These are phyloP conservation scores for Pholiota microspora DNA, from an alignment of 768 basidiomycete species.

Conservation along the genomic window DNA sequence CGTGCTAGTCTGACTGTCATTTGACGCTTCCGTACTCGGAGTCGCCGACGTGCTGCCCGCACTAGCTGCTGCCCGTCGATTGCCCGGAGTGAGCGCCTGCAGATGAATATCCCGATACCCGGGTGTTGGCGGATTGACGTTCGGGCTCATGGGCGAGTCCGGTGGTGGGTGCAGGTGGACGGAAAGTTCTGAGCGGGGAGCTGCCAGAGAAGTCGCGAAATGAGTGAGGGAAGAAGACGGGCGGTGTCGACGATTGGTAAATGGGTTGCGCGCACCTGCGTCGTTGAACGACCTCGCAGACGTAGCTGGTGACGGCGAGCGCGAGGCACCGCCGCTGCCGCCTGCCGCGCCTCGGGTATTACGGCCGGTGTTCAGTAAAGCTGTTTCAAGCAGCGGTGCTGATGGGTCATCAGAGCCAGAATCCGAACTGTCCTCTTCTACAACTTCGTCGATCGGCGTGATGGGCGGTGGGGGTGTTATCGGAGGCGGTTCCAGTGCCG, in stretches of 20 bases:
- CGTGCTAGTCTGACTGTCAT: slow-evolving; percentile 21
- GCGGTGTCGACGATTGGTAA: slow-evolving; percentile 69
- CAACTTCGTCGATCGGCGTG: slow-evolving; percentile 72
- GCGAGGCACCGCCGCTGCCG: slow-evolving; percentile 41
- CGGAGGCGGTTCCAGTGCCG: slow-evolving; percentile 39
- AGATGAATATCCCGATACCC: slow-evolving; percentile 79
- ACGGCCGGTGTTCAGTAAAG: not conserved
- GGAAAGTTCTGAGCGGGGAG: slow-evolving; percentile 63
- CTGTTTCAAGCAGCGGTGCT: slow-evolving; percentile 20
- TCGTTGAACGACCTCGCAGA: slow-evolving; percentile 56
- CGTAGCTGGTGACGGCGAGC: slow-evolving; percentile 38
- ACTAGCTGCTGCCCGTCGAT: slow-evolving; percentile 37
- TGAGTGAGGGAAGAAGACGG: slow-evolving; percentile 62
- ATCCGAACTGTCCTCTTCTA: slow-evolving; percentile 38
- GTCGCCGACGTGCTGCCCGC: slow-evolving; percentile 13
- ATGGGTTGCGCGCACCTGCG: slow-evolving; percentile 84
- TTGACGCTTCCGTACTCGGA: slow-evolving; percentile 6
- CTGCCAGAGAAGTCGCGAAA: slow-evolving; percentile 56
- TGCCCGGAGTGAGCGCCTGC: slow-evolving; percentile 51
- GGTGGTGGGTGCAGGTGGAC: slow-evolving; percentile 76
- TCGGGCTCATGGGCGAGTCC: slow-evolving; percentile 75
- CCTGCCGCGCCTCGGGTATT: not conserved
- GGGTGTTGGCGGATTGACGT: slow-evolving; percentile 81
- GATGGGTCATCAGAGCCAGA: slow-evolving; percentile 30
- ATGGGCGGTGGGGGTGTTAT: slow-evolving; percentile 66